A percentile compares a stretch with the other conserved stretches of the same genome.
phyloP scores from a whole-genome alignment of 208 protist species.

The Trypanosoma brucei region DNA sequence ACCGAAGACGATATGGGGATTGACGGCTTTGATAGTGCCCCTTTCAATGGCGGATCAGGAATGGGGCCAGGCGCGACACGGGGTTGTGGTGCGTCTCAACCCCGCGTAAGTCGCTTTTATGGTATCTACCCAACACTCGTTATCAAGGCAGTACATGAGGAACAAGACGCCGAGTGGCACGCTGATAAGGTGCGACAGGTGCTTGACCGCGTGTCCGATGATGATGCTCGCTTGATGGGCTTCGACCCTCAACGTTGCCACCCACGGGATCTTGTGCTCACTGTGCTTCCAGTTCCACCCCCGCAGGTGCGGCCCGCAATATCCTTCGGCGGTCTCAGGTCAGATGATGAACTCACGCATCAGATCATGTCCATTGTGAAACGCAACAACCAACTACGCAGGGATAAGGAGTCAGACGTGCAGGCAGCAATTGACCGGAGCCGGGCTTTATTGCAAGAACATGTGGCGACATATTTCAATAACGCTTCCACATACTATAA shows the following conservation, averaged over 20 bases:
- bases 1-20: not conserved
- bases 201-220: slow-evolving; percentile 68
- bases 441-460: slow-evolving; percentile 93
- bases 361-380: slow-evolving; percentile 97
- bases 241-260: slow-evolving; percentile 74
- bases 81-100: slow-evolving; percentile 79
- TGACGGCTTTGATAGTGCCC: not conserved
- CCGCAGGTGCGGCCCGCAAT: slow-evolving; percentile 97
- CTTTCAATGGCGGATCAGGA: not conserved
- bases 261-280: slow-evolving; percentile 92
- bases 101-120: slow-evolving; percentile 68
- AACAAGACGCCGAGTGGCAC: slow-evolving; percentile 70
- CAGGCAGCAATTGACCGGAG: slow-evolving; percentile 86
- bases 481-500: slow-evolving; percentile 96
- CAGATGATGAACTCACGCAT: slow-evolving; percentile 97
- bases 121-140: slow-evolving; percentile 71
- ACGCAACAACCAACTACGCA: slow-evolving; percentile 90
- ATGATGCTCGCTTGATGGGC: slow-evolving; percentile 60
- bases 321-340: slow-evolving; percentile 73
- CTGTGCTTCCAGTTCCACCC: slow-evolving; percentile 95
- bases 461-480: slow-evolving; percentile 96
- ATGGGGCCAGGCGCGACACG: slow-evolving; percentile 32
- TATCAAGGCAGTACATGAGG: slow-evolving; percentile 65
- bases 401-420: slow-evolving; percentile 84
- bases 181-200: slow-evolving; percentile 73